Evolutionary conservation across 192 early-diverging fungal species (phyloP).

Genomic region (Dispira simplex): DNA sequence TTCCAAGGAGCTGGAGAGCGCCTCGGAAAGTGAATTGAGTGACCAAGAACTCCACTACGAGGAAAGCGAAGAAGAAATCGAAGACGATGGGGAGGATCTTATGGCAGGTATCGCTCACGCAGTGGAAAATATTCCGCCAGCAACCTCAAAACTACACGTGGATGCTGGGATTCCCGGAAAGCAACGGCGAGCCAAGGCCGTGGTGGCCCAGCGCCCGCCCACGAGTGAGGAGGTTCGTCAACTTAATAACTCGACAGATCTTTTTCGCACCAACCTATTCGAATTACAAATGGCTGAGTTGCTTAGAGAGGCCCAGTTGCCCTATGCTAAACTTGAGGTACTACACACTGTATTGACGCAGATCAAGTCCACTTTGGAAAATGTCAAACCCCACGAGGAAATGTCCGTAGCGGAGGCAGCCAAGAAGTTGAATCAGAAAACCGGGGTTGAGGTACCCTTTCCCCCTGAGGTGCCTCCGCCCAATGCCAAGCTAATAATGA

Average conservation of each 20-base stretch:
- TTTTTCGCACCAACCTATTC: slow-evolving; percentile 87
- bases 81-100: too few species aligned
- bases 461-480: slow-evolving; percentile 37
- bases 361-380: slow-evolving; percentile 18
- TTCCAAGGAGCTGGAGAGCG: too few species aligned
- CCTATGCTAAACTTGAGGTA: slow-evolving; percentile 17
- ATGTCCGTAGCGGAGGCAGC: slow-evolving; percentile 18
- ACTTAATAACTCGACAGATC: slow-evolving; percentile 61
- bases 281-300: slow-evolving; percentile 56
- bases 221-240: too few species aligned
- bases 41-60: too few species aligned
- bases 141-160: too few species aligned
- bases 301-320: slow-evolving; percentile 15
- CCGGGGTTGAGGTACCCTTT: slow-evolving; percentile 60
- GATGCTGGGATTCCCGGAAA: too few species aligned
- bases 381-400: slow-evolving; percentile 10
- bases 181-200: too few species aligned
- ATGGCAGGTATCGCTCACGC: too few species aligned
- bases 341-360: slow-evolving; percentile 42
- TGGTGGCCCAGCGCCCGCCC: too few species aligned
- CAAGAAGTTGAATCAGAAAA: slow-evolving; percentile 32
- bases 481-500: slow-evolving; percentile 53
- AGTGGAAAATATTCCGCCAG: too few species aligned
- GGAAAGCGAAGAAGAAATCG: too few species aligned
- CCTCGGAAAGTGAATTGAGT: too few species aligned